Evolutionary conservation across 176 grass and related monocot species (phyloP), one percentile per base, ranked within the genome.

Genomic region (Paspalum notatum): DNA sequence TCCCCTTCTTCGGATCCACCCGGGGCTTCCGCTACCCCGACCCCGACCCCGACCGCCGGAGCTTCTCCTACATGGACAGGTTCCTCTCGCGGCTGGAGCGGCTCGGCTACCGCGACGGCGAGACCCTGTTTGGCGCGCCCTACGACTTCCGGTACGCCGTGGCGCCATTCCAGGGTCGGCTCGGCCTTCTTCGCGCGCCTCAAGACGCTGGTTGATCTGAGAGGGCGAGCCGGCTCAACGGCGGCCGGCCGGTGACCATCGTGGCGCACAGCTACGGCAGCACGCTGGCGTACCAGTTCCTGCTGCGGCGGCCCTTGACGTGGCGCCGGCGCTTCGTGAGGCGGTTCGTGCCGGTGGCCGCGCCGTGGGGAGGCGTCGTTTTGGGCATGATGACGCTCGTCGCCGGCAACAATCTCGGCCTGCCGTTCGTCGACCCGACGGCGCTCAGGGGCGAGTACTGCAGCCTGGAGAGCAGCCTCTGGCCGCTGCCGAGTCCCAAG

Each of bases 61-160:
- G 20, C 21, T 67, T 84, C 43, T 47, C 65, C 0, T 92, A 80
- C 82, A 89, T 86, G 86, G 90, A 38, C 58, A 62, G 15, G 32
- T 51, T 92, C 11, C 45, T 92, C 44, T 48, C 37, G 60, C 26
- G 61, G 4, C 45, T 92, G 61, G 79, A 92, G 56, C 10, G 24
- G 50, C 8, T 46, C 16, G 86, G 90, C 18, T 92, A 92, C 83
- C 37, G 61, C 48, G 90, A 92, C 18, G 70, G 73, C 22, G 24
- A 49, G 24, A 92, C 43, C 56, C 84, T 92, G 20, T 92, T 92
- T 26, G 83, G 83, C 11, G 87, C 87, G 12, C 90, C 90, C 0
- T 92, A 92, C 59, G 86, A 89, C 61, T 92, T 92, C 79, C 80
- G 87, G 0, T 87, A 89, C 62, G 75, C 80, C n/a, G 79, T 89